Evolutionary conservation across 495 filamentous ascomycete species (phyloP).

Genomic region (Bombardia bombarda): DNA sequence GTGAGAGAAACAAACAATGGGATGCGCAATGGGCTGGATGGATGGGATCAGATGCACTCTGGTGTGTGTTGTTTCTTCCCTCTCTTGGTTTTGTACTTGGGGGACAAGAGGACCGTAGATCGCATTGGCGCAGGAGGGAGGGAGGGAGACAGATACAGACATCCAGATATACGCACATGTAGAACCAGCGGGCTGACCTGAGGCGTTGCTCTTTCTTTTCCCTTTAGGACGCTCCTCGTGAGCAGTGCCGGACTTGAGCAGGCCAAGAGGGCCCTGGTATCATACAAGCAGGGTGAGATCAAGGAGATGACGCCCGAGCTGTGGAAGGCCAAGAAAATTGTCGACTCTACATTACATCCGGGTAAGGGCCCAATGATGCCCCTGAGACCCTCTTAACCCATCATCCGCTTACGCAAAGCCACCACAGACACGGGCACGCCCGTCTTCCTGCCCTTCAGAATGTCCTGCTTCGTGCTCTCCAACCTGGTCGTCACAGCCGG

Average conservation of each 20-base stretch:
- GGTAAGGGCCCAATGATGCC: too few relatives aligned
- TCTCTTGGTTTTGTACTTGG: constrained; percentile 2
- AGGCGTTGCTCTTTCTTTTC: background rate
- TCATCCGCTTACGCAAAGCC: constrained; percentile 6
- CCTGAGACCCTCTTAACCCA: too few relatives aligned
- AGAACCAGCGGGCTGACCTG: constrained; percentile 5
- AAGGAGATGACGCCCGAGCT: constrained; percentile 78
- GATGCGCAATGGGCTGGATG: too few relatives aligned
- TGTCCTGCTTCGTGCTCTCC: constrained; percentile 91
- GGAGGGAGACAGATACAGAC: background rate
- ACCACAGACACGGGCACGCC: constrained; percentile 75
- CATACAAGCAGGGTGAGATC: constrained; percentile 75
- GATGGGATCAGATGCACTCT: constrained; percentile 1
- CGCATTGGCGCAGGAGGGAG: background rate
- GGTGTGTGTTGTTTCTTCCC: constrained; percentile 4
- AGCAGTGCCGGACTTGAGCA: constrained; percentile 67
- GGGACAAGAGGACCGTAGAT: constrained; percentile 3
- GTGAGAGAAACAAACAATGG: constrained; percentile 47
- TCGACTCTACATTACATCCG: constrained; percentile 92
- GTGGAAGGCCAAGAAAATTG: constrained; percentile 93
- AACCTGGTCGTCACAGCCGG: constrained; percentile 95
- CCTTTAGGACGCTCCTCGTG: constrained; percentile 67
- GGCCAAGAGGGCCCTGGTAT: constrained; percentile 67
- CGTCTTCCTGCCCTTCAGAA: constrained; percentile 90
- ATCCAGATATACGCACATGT: background rate